Base-by-base conservation (phyloP, 805 yeast genomes). In the Monosporozyma yasuniensis region DNA sequence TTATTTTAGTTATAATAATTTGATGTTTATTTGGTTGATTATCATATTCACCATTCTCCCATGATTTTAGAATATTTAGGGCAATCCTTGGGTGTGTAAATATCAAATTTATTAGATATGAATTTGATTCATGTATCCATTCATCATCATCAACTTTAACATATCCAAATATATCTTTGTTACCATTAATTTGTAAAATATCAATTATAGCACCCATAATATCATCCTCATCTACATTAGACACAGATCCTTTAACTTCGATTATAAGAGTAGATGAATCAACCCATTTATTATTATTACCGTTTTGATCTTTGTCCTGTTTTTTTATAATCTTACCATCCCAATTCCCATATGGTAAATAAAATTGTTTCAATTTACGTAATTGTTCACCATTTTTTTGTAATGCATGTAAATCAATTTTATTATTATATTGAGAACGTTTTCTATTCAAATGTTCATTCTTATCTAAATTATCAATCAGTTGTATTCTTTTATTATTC, bases 321-420 rank as follows among this genome's bases (percentile, higher is more conserved):
- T 23, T 43, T 16, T 1, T 42, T 4, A n/a, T n/a, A n/a, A n/a
- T n/a, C n/a, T 19, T 32, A 27, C 22, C 25, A 14, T 49, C 54
- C 68, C 68, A 64, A 49, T 62, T 57, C 8, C 60, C 61, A 38
- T 59, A 57, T 1, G 59, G 53, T n/a, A 50, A 32, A 11, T 53
- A 50, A 44, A 63, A 63, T 43, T 63, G 61, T 38, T 60, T 60
- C 23, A 58, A 37, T 34, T 61, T 63, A n/a, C 68, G 54, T 35
- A 64, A 50, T 12, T 28, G 38, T 41, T 59, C 57, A 3, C 67
- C 66, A 39, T 63, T 58, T n/a, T 53, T 50, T 45, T 63, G 61
- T 11, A 58, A 50, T n/a, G 37, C 44, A n/a, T 21, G 5, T 22
- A 50, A 21, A 39, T 39, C 27, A 6, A 21, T 10, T 18, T 18